phyloP scores from a whole-genome alignment of 2,329 filamentous ascomycete genomes.

The Botryotinia narcissicola region DNA sequence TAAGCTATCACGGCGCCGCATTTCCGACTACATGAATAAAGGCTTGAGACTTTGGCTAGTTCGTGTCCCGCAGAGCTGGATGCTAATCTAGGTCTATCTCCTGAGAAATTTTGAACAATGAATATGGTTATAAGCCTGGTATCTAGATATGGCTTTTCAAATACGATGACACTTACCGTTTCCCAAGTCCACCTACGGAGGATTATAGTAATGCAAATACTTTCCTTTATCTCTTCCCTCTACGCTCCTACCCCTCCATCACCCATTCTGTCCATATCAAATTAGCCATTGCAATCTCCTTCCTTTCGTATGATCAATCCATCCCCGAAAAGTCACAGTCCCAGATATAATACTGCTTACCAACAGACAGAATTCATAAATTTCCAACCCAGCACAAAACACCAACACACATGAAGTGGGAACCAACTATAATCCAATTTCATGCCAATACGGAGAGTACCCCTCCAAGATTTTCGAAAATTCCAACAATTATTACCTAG shows the following conservation, averaged over 20 bases:
- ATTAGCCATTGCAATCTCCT: neutral
- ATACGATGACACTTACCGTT: neutral
- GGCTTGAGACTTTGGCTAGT: neutral
- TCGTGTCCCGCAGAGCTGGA: neutral
- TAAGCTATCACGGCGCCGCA: neutral
- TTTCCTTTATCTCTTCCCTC: neutral
- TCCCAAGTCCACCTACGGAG: neutral
- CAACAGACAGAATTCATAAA: neutral
- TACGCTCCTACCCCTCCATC: neutral
- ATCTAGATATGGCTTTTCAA: neutral
- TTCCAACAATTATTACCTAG: slow-evolving; percentile 1
- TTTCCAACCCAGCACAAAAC: neutral
- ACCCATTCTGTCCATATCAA: neutral
- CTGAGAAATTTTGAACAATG: neutral
- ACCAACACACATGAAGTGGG: neutral
- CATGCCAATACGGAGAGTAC: neutral
- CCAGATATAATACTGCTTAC: neutral
- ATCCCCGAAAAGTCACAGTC: neutral
- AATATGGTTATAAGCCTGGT: neutral
- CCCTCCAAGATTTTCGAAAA: slow-evolving; percentile 10
- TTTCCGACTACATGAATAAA: neutral
- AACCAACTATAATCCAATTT: neutral
- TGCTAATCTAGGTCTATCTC: neutral
- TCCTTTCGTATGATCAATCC: neutral
- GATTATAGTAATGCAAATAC: neutral